Evolutionary conservation across 1,139 yeast genomes (phyloP).

Genomic region (Kurtzmaniella quercitrusa): DNA sequence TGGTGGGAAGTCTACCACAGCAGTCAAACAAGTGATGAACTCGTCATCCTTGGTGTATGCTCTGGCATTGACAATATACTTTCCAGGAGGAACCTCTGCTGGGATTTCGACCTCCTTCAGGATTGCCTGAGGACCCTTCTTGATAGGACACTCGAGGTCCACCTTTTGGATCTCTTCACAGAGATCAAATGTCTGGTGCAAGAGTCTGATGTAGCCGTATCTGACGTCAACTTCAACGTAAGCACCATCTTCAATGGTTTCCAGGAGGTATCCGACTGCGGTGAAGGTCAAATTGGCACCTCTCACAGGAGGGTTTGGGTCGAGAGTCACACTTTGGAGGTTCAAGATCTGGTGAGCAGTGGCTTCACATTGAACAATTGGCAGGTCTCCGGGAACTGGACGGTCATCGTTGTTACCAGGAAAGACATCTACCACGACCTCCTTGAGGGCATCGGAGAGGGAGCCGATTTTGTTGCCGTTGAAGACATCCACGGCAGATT

Average conservation of each 20-base stretch:
- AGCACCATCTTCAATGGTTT: constrained; percentile 70
- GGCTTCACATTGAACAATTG: constrained; percentile 72
- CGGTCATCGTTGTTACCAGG: constrained; percentile 28
- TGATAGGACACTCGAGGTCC: constrained; percentile 76
- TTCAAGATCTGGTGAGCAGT: constrained; percentile 57
- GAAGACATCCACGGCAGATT: constrained; percentile 4
- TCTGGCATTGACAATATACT: constrained; percentile 77
- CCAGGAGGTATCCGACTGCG: constrained; percentile 62
- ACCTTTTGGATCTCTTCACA: constrained; percentile 85
- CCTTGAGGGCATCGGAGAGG: constrained; percentile 8
- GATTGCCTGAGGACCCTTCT: constrained; percentile 62
- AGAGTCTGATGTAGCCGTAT: constrained; percentile 82
- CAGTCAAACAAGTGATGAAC: constrained; percentile 80
- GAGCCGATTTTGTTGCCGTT: neutral
- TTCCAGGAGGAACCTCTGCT: constrained; percentile 93
- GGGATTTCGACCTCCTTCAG: constrained; percentile 79
- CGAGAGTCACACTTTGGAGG: constrained; percentile 54
- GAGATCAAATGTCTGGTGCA: constrained; percentile 83
- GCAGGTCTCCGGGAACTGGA: constrained; percentile 90
- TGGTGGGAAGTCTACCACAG: constrained; percentile 61
- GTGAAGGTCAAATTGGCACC: constrained; percentile 75
- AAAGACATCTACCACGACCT: constrained; percentile 9
- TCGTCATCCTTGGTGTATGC: constrained; percentile 84
- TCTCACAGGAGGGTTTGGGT: constrained; percentile 85
- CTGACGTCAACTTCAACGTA: constrained; percentile 91